These are phyloP conservation scores for Asterophora parasitica DNA, from an alignment of 768 basidiomycete species.

Conservation along the genomic window DNA sequence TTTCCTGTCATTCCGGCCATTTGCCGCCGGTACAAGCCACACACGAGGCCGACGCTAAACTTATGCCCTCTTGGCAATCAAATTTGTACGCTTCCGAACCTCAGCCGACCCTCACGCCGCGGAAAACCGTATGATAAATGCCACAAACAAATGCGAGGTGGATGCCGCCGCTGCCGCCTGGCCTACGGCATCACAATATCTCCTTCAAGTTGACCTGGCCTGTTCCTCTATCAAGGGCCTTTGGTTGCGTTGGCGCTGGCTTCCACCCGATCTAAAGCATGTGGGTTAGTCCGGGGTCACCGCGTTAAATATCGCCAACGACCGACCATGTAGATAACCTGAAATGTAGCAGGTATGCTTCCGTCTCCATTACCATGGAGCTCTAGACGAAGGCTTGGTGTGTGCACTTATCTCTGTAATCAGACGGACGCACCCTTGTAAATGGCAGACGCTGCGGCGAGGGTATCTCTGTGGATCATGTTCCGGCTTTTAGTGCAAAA, in stretches of 20 bases:
- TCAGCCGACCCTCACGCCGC: neutral
- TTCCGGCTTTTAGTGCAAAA: slow-evolving; percentile 43
- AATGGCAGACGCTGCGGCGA: slow-evolving; percentile 88
- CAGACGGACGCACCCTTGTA: slow-evolving; percentile 63
- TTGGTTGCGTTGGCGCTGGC: slow-evolving; percentile 37
- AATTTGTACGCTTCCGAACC: neutral
- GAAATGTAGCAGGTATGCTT: slow-evolving; percentile 89
- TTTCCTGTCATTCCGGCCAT: neutral
- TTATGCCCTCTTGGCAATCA: neutral
- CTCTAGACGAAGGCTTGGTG: slow-evolving; percentile 39
- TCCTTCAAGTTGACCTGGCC: slow-evolving; percentile 41
- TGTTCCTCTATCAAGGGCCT: slow-evolving; percentile 40
- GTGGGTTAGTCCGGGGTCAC: neutral
- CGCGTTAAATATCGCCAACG: neutral
- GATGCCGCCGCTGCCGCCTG: too few relatives aligned
- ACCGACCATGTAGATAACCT: slow-evolving; percentile 88
- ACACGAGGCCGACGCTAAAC: neutral
- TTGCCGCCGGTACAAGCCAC: slow-evolving; percentile 7
- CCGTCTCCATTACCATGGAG: slow-evolving; percentile 84
- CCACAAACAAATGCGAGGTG: neutral
- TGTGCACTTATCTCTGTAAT: neutral
- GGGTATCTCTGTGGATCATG: slow-evolving; percentile 75
- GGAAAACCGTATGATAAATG: neutral
- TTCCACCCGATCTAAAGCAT: slow-evolving; percentile 41
- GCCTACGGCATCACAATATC: slow-evolving; percentile 25